Conservation (phyloP, 2,329 filamentous ascomycete species). For the Drechslerella coelobrocha region DNA sequence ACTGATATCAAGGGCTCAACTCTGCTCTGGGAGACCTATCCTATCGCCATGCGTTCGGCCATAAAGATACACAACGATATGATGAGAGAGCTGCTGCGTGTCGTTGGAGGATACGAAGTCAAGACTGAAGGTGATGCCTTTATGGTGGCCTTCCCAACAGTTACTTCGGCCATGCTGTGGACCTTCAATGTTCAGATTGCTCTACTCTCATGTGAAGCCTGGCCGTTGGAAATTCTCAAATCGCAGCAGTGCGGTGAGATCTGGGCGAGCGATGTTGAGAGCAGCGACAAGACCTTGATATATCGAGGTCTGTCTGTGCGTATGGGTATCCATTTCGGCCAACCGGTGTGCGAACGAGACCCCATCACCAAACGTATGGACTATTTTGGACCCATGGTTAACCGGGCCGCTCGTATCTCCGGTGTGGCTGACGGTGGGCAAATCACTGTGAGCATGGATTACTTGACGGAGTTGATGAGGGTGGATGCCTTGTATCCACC, state of each 20-base stretch:
- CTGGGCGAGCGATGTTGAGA: constrained; percentile 80
- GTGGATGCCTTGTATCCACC: constrained; percentile 73
- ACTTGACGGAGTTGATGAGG: constrained; percentile 74
- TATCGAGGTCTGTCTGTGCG: constrained; percentile 93
- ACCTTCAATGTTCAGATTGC: constrained; percentile 91
- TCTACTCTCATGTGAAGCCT: constrained; percentile 76
- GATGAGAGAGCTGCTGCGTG: constrained; percentile 88
- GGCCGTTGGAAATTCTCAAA: constrained; percentile 90
- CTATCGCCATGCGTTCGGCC: constrained; percentile 91
- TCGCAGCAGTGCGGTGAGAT: constrained; percentile 67
- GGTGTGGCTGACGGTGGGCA: constrained; percentile 95
- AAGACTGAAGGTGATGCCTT: constrained; percentile 99
- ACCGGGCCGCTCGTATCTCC: constrained; percentile 91
- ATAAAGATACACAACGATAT: constrained; percentile 98
- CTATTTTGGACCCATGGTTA: constrained; percentile 99
- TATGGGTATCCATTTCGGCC: constrained; percentile 97
- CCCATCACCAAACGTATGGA: constrained; percentile 98
- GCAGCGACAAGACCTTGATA: constrained; percentile 83
- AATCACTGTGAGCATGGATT: constrained; percentile 95
- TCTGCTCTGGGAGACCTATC: constrained; percentile 92
- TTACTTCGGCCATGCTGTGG: constrained; percentile 93
- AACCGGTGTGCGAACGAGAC: constrained; percentile 91
- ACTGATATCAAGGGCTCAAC: constrained; percentile 99
- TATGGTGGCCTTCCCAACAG: constrained; percentile 97
- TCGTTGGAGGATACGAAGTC: constrained; percentile 96